These are phyloP conservation scores for Phytophthora chlamydospora DNA, from an alignment of 352 stramenopile genomes.

Conservation along the genomic window DNA sequence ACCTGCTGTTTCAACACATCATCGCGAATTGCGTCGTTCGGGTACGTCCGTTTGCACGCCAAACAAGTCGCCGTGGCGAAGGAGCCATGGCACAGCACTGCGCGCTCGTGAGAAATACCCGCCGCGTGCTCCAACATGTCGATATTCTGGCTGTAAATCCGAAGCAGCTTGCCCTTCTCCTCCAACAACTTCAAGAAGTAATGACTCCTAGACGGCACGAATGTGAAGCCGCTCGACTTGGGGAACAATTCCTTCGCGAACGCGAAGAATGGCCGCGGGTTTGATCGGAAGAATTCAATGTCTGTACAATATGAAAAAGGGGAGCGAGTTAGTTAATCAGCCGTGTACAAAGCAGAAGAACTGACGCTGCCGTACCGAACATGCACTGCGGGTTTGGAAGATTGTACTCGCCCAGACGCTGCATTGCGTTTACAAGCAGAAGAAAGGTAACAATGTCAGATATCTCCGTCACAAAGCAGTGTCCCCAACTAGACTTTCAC, in stretches of 20 bases:
- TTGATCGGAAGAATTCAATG: constrained; percentile 96
- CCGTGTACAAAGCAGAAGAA: neutral
- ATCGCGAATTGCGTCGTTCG: constrained; percentile 86
- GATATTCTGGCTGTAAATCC: constrained; percentile 98
- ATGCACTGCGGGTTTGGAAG: constrained; percentile 87
- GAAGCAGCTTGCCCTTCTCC: constrained; percentile 91
- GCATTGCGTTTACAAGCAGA: constrained; percentile 4
- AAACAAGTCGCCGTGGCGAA: constrained; percentile 94
- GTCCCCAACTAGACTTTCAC: constrained; percentile 22
- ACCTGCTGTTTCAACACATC: constrained; percentile 82
- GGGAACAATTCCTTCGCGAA: constrained; percentile 93
- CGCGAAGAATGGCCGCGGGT: constrained; percentile 97
- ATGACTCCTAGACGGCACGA: constrained; percentile 92
- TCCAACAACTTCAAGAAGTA: constrained; percentile 96
- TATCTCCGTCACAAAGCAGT: neutral
- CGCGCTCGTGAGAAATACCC: constrained; percentile 90
- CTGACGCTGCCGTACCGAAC: constrained; percentile 57
- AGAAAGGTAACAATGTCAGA: constrained; percentile 6
- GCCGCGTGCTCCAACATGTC: constrained; percentile 96
- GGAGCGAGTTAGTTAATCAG: constrained; percentile 45
- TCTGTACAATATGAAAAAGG: constrained; percentile 53
- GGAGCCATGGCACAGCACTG: constrained; percentile 95
- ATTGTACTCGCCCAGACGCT: constrained; percentile 84
- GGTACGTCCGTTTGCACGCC: constrained; percentile 82
- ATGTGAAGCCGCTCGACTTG: constrained; percentile 81